These are phyloP conservation scores for Arachis hypogaea DNA, from an alignment of 306 rosid species.

Conservation along the genomic window DNA sequence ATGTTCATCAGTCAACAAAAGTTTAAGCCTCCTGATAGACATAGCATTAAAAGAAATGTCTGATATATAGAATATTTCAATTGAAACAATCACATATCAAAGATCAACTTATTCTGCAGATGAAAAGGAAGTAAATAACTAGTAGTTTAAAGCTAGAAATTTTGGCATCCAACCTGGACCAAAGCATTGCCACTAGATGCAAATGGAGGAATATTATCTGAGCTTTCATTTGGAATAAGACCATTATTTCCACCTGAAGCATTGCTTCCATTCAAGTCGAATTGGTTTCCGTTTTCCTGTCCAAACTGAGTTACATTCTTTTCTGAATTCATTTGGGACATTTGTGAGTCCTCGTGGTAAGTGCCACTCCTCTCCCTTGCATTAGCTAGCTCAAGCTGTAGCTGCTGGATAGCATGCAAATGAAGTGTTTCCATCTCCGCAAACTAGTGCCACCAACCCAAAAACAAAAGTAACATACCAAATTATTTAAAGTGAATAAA, in stretches of 20 bases:
- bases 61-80: background rate
- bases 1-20: background rate
- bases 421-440: constrained; percentile 95
- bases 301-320: constrained; percentile 68
- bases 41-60: background rate
- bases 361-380: constrained; percentile 82
- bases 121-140: background rate
- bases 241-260: constrained; percentile 65
- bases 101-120: background rate
- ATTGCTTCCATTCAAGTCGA: constrained; percentile 63
- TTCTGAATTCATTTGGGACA: constrained; percentile 59
- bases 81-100: background rate
- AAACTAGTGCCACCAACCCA: constrained; percentile 58
- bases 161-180: constrained; percentile 58
- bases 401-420: constrained; percentile 81
- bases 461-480: constrained; percentile 17
- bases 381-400: constrained; percentile 87
- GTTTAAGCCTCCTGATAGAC: constrained; percentile 6
- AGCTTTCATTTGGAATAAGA: constrained; percentile 64
- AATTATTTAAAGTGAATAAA: constrained; percentile 10
- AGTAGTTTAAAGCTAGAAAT: constrained; percentile 11
- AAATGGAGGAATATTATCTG: constrained; percentile 66
- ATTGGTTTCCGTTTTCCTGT: constrained; percentile 70
- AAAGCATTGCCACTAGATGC: constrained; percentile 63
- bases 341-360: constrained; percentile 64